Conservation (phyloP, 371 early-diverging fungal species). For the Mucor circinelloides region DNA sequence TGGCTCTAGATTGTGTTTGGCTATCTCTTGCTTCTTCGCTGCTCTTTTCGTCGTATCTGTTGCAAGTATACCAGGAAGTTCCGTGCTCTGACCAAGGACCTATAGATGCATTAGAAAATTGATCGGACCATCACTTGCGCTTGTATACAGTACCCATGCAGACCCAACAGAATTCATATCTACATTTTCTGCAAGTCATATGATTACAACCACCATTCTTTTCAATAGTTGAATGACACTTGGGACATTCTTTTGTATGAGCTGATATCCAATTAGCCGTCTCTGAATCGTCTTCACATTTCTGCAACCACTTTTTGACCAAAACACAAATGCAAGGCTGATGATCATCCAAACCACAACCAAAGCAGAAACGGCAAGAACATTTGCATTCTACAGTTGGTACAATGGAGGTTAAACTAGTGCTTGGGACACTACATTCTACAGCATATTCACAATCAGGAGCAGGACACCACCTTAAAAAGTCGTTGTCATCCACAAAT, state of each 20-base stretch:
- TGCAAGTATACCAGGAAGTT: conserved; percentile 88
- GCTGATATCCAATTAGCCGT: conserved; percentile 97
- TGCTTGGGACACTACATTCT: conserved; percentile 79
- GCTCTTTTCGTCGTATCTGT: conserved; percentile 87
- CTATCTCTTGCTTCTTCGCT: conserved; percentile 80
- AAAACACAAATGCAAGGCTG: conserved; percentile 90
- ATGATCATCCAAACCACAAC: conserved; percentile 90
- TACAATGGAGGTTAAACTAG: conserved; percentile 73
- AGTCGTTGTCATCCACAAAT: conserved; percentile 86
- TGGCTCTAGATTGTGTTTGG: conserved; percentile 85
- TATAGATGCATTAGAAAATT: conserved; percentile 7
- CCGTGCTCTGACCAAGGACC: conserved; percentile 96
- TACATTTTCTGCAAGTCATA: conserved; percentile 90
- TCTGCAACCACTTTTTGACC: conserved; percentile 89
- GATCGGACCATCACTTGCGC: neutral
- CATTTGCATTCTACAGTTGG: conserved; percentile 89
- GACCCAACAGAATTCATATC: conserved; percentile 92
- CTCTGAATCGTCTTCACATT: conserved; percentile 97
- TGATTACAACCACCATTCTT: conserved; percentile 98
- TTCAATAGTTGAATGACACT: conserved; percentile 93
- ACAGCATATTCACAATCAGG: conserved; percentile 95
- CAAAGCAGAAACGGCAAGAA: conserved; percentile 89
- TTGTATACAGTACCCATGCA: conserved; percentile 54
- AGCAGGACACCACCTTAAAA: conserved; percentile 92
- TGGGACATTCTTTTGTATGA: conserved; percentile 95